Evolutionary conservation across 495 filamentous ascomycete species (phyloP).

Genomic region (Copromyces sp.): DNA sequence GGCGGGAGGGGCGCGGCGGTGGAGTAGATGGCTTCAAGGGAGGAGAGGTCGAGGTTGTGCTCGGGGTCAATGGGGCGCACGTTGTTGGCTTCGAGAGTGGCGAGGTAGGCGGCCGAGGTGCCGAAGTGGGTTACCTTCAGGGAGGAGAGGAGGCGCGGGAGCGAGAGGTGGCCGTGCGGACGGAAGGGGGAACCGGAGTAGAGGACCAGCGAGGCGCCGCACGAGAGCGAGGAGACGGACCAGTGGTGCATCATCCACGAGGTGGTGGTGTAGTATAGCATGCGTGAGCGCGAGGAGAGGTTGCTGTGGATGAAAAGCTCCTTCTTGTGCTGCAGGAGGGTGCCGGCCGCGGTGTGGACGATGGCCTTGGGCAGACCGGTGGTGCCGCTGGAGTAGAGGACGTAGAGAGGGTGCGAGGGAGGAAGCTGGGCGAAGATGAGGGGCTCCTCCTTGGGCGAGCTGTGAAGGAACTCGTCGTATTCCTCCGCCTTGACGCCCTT

Average conservation of each 20-base stretch:
- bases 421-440: conserved; percentile 63
- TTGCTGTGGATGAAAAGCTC: conserved; percentile 79
- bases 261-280: conserved; percentile 80
- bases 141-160: conserved; percentile 32
- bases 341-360: conserved; percentile 79
- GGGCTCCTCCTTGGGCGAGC: conserved; percentile 27
- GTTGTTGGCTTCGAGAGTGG: conserved; percentile 72
- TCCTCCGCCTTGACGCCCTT: conserved; percentile 40
- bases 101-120: conserved; percentile 88
- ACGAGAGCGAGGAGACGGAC: conserved; percentile 73
- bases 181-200: conserved; percentile 88
- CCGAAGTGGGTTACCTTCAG: conserved; percentile 76
- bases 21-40: conserved; percentile 74
- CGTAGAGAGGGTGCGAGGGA: conserved; percentile 79
- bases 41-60: conserved; percentile 39
- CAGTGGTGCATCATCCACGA: conserved; percentile 99
- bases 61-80: conserved; percentile 48
- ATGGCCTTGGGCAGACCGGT: conserved; percentile 90
- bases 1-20: conserved; percentile 88
- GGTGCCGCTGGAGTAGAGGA: conserved; percentile 79
- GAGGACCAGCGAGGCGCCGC: conserved; percentile 68
- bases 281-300: conserved; percentile 38
- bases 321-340: conserved; percentile 88
- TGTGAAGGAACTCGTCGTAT: conserved; percentile 28
- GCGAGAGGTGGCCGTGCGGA: conserved; percentile 31